Evolutionary conservation across 805 yeast species (phyloP).

Genomic region (Saccharomycopsis synnaedendra): DNA sequence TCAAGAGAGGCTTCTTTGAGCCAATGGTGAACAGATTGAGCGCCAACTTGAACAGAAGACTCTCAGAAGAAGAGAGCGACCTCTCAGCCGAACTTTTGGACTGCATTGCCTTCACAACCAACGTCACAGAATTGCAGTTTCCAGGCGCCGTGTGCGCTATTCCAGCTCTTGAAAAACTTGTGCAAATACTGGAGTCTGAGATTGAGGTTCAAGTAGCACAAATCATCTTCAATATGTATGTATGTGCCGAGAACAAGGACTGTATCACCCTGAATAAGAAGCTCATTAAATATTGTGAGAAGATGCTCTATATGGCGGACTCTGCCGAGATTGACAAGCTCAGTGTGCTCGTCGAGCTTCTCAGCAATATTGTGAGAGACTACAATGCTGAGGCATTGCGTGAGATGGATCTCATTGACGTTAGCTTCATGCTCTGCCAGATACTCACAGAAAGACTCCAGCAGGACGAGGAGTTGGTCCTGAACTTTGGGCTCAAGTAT

Average conservation of each 20-base stretch:
- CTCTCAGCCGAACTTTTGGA: neutral
- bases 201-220: neutral
- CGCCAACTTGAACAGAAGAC: neutral
- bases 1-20: neutral
- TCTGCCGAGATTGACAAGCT: neutral
- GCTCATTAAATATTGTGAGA: slow-evolving; percentile 2
- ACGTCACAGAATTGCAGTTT: neutral
- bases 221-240: neutral
- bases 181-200: neutral
- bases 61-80: neutral
- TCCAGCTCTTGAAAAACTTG: neutral
- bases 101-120: neutral
- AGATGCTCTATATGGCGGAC: neutral
- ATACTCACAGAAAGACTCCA: neutral
- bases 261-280: neutral
- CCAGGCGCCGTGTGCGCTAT: neutral
- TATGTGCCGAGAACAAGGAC: neutral
- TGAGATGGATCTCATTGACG: neutral
- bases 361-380: slow-evolving; percentile 1
- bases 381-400: neutral
- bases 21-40: neutral
- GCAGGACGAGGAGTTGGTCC: neutral
- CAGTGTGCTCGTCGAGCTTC: neutral
- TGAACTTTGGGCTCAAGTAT: slow-evolving; percentile 1
- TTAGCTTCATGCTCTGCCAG: neutral